A percentile compares a stretch with the other conserved stretches of the same genome.
phyloP scores from a whole-genome alignment of 2,329 filamentous ascomycete genomes.

The Domatiomyces globalis region DNA sequence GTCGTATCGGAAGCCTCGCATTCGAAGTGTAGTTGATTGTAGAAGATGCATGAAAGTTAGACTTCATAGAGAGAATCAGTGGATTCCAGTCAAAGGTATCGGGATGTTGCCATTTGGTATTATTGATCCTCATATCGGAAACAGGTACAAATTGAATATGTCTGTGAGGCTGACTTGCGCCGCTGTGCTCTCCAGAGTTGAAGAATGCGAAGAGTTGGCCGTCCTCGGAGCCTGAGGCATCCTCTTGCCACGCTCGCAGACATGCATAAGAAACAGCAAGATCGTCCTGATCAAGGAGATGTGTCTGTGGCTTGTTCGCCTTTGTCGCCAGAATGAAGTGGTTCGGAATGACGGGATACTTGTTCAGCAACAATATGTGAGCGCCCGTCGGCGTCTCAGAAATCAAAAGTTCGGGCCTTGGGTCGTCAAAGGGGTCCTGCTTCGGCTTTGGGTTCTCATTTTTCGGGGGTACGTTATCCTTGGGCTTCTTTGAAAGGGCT shows the following conservation, averaged over 20 bases:
- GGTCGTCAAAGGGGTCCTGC: slow-evolving; percentile 33
- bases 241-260: slow-evolving; percentile 27
- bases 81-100: slow-evolving; percentile 23
- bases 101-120: slow-evolving; percentile 21
- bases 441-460: slow-evolving; percentile 16
- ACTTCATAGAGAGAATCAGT: slow-evolving; percentile 21
- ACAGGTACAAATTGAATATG: slow-evolving; percentile 36
- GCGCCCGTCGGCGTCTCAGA: slow-evolving; percentile 27
- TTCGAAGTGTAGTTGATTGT: background rate
- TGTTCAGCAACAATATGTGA: slow-evolving; percentile 33
- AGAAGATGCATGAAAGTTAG: background rate
- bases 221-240: slow-evolving; percentile 2
- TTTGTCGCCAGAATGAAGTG: slow-evolving; percentile 38
- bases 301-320: slow-evolving; percentile 29
- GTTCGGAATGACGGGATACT: slow-evolving; percentile 35
- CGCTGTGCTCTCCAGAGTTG: slow-evolving; percentile 35
- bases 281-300: slow-evolving; percentile 31
- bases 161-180: slow-evolving; percentile 35
- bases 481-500: slow-evolving; percentile 32
- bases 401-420: slow-evolving; percentile 29
- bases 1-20: slow-evolving; percentile 7
- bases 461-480: slow-evolving; percentile 1
- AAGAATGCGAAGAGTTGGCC: slow-evolving; percentile 34
- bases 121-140: slow-evolving; percentile 31
- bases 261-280: slow-evolving; percentile 29